Conservation (phyloP, 2,329 filamentous ascomycete species). For the Aspergillus flavus region DNA sequence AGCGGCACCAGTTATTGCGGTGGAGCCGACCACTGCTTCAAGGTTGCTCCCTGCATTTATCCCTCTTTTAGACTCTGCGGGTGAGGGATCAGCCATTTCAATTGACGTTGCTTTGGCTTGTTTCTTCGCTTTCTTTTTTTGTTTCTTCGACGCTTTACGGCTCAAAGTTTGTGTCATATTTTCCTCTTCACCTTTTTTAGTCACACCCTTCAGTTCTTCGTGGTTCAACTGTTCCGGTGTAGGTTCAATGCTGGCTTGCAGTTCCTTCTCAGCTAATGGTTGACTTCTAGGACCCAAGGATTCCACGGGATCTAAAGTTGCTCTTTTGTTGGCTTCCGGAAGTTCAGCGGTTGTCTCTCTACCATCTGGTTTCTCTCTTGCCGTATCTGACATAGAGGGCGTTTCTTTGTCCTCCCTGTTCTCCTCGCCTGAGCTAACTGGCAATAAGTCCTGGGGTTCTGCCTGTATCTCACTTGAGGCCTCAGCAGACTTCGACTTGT, state of each 20-base stretch:
- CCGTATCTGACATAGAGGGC: slow-evolving; percentile 11
- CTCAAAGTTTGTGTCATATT: background rate
- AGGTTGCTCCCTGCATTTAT: background rate
- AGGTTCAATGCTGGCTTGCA: background rate
- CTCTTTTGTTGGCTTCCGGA: background rate
- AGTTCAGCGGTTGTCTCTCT: background rate
- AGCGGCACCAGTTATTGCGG: background rate
- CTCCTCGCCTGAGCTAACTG: slow-evolving; percentile 25
- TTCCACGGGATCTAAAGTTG: background rate
- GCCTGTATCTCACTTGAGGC: background rate
- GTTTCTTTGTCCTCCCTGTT: slow-evolving; percentile 32
- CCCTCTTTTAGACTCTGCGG: slow-evolving; percentile 1
- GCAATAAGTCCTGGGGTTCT: slow-evolving; percentile 10
- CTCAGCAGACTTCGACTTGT: background rate
- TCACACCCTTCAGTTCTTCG: too few relatives aligned
- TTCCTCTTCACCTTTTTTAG: background rate
- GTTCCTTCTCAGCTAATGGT: background rate
- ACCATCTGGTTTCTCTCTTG: slow-evolving; percentile 3
- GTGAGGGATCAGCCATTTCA: background rate
- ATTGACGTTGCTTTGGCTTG: slow-evolving; percentile 8
- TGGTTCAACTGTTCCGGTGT: background rate
- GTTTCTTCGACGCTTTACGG: slow-evolving; percentile 9
- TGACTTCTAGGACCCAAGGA: background rate
- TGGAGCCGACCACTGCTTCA: background rate
- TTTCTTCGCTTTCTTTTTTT: slow-evolving; percentile 11